phyloP scores from a whole-genome alignment of 192 early-diverging fungal species.

The Gonapodya prolifera region DNA sequence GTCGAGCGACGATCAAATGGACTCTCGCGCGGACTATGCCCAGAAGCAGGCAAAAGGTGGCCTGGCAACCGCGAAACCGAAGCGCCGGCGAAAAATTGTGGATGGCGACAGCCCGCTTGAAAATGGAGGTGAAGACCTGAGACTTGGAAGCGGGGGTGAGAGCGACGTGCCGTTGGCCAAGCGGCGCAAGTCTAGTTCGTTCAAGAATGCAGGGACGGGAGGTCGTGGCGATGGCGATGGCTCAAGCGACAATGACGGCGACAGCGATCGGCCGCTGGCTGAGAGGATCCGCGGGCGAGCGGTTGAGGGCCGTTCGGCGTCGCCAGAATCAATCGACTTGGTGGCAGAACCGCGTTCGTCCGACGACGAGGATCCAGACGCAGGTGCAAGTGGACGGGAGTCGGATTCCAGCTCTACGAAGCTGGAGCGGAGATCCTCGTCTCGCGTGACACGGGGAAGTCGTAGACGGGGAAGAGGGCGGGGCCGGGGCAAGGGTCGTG shows the following conservation, averaged over 20 bases:
- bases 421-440: not conserved
- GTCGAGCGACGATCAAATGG: not conserved
- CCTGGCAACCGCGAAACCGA: not conserved
- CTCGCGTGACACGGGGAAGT: not conserved
- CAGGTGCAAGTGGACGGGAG: not conserved
- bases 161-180: not conserved
- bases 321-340: not conserved
- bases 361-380: not conserved
- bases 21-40: not conserved
- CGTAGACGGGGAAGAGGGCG: not conserved
- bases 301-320: not conserved
- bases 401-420: not conserved
- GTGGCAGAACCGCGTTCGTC: not conserved
- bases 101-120: not conserved
- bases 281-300: not conserved
- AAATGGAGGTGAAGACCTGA: not conserved
- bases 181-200: not conserved
- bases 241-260: not conserved
- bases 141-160: not conserved
- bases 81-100: not conserved
- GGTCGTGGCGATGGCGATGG: no score
- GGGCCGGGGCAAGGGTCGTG: not conserved
- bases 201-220: not conserved
- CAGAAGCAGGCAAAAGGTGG: not conserved
- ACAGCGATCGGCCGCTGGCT: not conserved